Evolutionary conservation across 176 grass and related monocot species (phyloP), one percentile per base, ranked within the genome.

Genomic region (Zoysia pacifica): DNA sequence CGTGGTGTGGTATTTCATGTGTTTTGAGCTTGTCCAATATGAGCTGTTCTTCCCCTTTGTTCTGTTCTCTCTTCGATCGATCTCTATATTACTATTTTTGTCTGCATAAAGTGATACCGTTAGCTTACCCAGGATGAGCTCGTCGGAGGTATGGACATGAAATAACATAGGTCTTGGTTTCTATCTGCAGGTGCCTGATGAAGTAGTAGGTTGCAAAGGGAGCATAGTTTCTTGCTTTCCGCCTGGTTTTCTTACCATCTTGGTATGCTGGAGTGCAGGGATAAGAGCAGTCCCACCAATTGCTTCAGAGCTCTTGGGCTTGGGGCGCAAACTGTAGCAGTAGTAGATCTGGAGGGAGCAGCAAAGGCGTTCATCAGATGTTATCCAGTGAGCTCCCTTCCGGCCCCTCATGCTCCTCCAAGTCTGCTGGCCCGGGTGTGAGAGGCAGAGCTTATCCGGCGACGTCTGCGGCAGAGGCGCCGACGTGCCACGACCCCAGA

Each of bases 71-170:
- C 12, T 52, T 16, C 51, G 65, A 76, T 74, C 35, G 39, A 37
- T 61, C 48, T 79, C 86, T 62, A 8, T 81, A 48, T 69, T 82
- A 53, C 72, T 62, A 16, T 53, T 75, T 82, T 65, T 70, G 14
- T 70, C 46, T 77, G 91, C 95, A 98, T 94, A 93, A 98, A 98
- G 94, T 98, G 90, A 94, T 55, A 87, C 55, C 12, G 28, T 60
- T 53, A 50, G 66, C 87, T 87, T 79, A 46, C 20, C 60, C 66
- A 20, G 70, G 15, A 70, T 45, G 69, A 85, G 39, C 78, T 83
- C 39, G 19, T 62, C 55, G 43, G 74, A 81, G 81, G 78, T n/a
- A 37, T 75, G 67, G 76, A 93, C 94, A 97, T 93, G 91, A 97
- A 97, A 97, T 94, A 86, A 93, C 84, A 74, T 89, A 73, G 62